Evolutionary conservation across 495 filamentous ascomycete genomes (phyloP), one percentile per base, ranked within the genome.

Genomic region (Penicillium verhagenii): DNA sequence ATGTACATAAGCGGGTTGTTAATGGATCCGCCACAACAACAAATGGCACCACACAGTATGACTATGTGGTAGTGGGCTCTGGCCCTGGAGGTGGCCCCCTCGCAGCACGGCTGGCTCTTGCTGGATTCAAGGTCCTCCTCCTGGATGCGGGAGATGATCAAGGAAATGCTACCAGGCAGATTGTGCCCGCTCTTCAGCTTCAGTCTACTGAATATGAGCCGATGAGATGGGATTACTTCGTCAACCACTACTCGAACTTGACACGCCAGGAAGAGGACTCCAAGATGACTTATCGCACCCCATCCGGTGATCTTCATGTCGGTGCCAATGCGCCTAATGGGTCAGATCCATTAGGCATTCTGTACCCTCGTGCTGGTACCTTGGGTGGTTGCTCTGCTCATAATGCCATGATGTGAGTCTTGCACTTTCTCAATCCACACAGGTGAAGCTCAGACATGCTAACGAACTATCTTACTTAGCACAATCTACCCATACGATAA

Each of bases 61-160:
- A 88, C 52, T 87, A 87, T 67, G 79, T 88, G 47, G 72, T 88
- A 24, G 79, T 87, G 6, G 85, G 85, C 24, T 80, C 75, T 31
- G 85, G 84, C 8, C 75, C 84, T 6, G 85, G 85, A 25, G 84
- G 84, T 31, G 84, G 80, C 1, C 82, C 83, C 6, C 66, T 87
- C 4, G 83, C 84, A 3, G 76, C 77, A 10, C 72, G 82, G n/a
- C 75, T 87, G 10, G 84, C 82, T 4, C 67, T 79, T 42, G 81
- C 80, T 20, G 83, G 82, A 11, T 77, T 75, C 57, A 80, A 71
- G 35, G 81, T 82, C 2, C 73, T 86, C 10, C 69, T 88, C 13
- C 66, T 88, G 29, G 84, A 88, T 56, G 82, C 84, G 1, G 85
- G 85, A 19, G 76, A 79, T 46, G 83, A 88, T 57, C 73, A 83